Base-by-base conservation (phyloP, 2,329 filamentous ascomycete species). In the Diaporthe aspalathi region DNA sequence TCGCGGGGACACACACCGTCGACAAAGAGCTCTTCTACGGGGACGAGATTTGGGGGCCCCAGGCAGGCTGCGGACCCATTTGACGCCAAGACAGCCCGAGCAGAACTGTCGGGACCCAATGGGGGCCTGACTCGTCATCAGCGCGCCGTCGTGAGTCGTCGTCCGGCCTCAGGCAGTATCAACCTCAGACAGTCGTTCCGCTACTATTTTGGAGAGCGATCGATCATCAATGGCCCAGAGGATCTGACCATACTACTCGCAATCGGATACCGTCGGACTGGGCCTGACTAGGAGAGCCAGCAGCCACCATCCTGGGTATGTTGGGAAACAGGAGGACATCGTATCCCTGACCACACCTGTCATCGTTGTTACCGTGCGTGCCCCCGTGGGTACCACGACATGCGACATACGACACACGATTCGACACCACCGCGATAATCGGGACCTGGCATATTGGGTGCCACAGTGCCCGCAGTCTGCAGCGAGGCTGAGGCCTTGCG, bases 391-490 rank as follows among this genome's bases (percentile, higher is more conserved):
- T 70, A 16, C 52, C 62, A 67, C 69, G 40, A 29, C 69, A 50
- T 63, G n/a, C 60, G 24, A 62, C 24, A 43, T 29, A 27, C 38
- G 54, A 45, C 54, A 38, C 35, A 50, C 60, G 60, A 65, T 35
- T 65, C 60, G 45, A 65, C 27, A 65, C 60, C 29, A 50, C 60
- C 45, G 45, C 32, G n/a, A 67, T 57, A 38, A 27, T 57, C 60
- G 52, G 69, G 69, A 53, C 62, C 69, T 70, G 69, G 32, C 69
- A 70, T 67, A 49, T 38, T 57, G 62, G 50, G 60, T 65, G 32
- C 60, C 53, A 56, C 62, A 67, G 29, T 57, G 29, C 20, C 43
- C 29, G 43, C 20, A 27, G n/a, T 38, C 40, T 50, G 60, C 60
- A 65, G 57, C 16, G 57, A 70, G 57, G 57, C 57, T 66, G 38